Percentiles rank a stretch among this genome's conserved stretches.
These are phyloP conservation scores for Eucalyptus rudis DNA, from an alignment of 345 rosid genomes.

Conservation along the genomic window DNA sequence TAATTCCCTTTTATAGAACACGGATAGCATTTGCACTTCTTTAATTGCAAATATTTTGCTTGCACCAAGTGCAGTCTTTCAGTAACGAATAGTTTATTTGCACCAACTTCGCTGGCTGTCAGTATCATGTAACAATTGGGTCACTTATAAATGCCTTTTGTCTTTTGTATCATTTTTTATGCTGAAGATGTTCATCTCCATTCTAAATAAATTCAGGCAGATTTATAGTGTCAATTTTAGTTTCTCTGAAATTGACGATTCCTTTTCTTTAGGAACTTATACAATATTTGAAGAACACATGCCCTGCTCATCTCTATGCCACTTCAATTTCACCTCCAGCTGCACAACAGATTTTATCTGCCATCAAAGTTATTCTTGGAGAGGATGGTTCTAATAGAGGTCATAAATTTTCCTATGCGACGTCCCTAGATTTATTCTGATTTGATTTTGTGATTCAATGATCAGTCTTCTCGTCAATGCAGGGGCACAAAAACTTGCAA, in stretches of 20 bases:
- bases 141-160: background rate
- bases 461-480: background rate
- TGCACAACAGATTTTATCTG: slow-evolving; percentile 76
- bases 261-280: slow-evolving; percentile 52
- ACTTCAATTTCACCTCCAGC: slow-evolving; percentile 95
- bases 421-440: background rate
- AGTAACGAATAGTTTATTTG: background rate
- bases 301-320: slow-evolving; percentile 93
- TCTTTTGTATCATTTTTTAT: background rate
- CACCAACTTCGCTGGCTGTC: background rate
- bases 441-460: background rate
- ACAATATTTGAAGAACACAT: slow-evolving; percentile 51
- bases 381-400: slow-evolving; percentile 97
- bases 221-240: background rate
- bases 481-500: slow-evolving; percentile 91
- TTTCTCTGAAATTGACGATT: background rate
- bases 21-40: background rate
- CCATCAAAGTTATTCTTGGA: slow-evolving; percentile 84
- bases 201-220: background rate
- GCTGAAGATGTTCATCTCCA: background rate
- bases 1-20: background rate
- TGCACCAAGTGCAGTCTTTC: background rate
- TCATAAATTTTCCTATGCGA: background rate
- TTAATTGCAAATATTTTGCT: background rate
- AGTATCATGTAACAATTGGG: background rate